Evolutionary conservation across 2,329 filamentous ascomycete genomes (phyloP).

Genomic region (Dactylellina cionopaga): DNA sequence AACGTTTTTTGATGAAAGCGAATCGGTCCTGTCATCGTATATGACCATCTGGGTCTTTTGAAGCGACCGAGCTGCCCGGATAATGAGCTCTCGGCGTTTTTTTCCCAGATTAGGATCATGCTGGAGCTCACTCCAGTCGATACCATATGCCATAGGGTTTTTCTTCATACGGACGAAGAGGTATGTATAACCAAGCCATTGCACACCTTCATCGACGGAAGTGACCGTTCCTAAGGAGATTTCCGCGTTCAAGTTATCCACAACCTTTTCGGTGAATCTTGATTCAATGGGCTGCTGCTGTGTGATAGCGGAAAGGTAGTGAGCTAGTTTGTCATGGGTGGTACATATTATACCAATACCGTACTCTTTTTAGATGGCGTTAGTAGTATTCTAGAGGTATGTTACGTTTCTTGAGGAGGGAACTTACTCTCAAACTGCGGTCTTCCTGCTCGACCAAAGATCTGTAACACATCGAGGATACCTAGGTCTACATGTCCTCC

Average conservation of each 20-base stretch:
- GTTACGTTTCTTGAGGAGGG: background rate
- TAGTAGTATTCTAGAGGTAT: background rate
- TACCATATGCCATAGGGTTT: constrained; percentile 90
- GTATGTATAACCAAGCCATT: constrained; percentile 98
- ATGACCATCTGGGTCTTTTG: constrained; percentile 99
- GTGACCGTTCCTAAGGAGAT: constrained; percentile 94
- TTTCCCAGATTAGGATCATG: constrained; percentile 90
- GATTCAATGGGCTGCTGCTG: constrained; percentile 97
- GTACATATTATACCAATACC: constrained; percentile 99
- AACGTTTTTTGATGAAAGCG: constrained; percentile 91
- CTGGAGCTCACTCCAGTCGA: constrained; percentile 88
- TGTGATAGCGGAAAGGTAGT: constrained; percentile 92
- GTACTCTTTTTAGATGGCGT: constrained; percentile 68
- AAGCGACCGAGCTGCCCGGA: constrained; percentile 85
- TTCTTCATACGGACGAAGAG: constrained; percentile 95
- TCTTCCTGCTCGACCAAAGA: constrained; percentile 96
- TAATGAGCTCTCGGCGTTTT: constrained; percentile 82
- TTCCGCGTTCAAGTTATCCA: constrained; percentile 97
- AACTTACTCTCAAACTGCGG: constrained; percentile 80
- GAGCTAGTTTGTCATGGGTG: constrained; percentile 88
- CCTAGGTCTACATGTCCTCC: constrained; percentile 96
- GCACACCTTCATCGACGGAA: constrained; percentile 89
- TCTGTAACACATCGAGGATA: constrained; percentile 95
- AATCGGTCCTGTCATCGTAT: constrained; percentile 93
- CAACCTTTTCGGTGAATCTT: constrained; percentile 89